Base-by-base conservation (phyloP, 805 yeast species). In the Sugiyamaella chiloensis region DNA sequence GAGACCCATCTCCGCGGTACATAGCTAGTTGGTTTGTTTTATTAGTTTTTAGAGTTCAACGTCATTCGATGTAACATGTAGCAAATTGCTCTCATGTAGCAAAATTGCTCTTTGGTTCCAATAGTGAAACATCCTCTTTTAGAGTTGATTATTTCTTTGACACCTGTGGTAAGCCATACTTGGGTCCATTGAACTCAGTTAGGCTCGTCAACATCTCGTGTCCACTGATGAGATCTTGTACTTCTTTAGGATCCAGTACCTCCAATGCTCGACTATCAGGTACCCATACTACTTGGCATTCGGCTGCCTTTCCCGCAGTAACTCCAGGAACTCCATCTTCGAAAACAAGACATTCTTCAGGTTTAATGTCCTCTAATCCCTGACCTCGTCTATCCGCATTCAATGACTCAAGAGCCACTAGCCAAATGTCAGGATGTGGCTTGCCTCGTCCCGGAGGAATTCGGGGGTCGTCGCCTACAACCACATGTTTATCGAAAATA, bases 261-360 rank as follows among this genome's bases (percentile, higher is more conserved):
- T 72, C 69, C 27, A 77, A 60, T 0, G 95, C 95, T 49, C 85
- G 79, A 21, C 75, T 74, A 65, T 91, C 91, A 7, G 99, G 98
- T 11, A 90, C 85, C 99, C 98, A 93, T 41, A 91, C 76, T n/a
- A 91, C 96, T 46, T 74, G 75, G 11, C 87, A 85, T 8, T 89
- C 90, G 29, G 96, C 88, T 14, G 85, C 81, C 47, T 75, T 76
- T 11, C 96, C 99, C 2, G 96, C 83, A 14, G 71, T 61, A 19
- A 91, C 91, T 2, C 99, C 99, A 0, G 96, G 90, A 37, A 89
- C 72, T 2, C 96, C 98, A 67, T 93, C 99, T 70, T 93, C 99
- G 65, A 93, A 93, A 1, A 93, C 85, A 26, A 93, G 65, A 59
- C 95, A 86, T 59, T 93, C 96, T 26, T 79, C 81, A 3, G 91